Conservation (phyloP, 2,329 filamentous ascomycete species). For the Calonectria honghensis region DNA sequence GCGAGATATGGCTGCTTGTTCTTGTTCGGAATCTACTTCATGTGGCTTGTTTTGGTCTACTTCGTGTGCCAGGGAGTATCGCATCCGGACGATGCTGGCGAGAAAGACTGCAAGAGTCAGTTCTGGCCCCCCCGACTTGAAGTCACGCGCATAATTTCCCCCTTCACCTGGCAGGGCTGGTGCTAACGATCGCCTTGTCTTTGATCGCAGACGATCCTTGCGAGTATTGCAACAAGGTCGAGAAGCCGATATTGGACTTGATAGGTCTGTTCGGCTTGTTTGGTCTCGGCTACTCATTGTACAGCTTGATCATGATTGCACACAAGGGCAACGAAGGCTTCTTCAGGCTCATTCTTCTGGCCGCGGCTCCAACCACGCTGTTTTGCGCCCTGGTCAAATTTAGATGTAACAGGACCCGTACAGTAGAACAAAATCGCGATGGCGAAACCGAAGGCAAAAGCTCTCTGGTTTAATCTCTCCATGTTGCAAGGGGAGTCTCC, state of each 20-base stretch:
- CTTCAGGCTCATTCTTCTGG: slow-evolving; percentile 2
- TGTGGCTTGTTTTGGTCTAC: slow-evolving; percentile 18
- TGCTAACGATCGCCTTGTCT: slow-evolving; percentile 14
- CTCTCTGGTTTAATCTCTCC: background rate
- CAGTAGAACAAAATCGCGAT: background rate
- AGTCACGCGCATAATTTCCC: background rate
- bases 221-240: slow-evolving; percentile 6
- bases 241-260: slow-evolving; percentile 14
- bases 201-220: slow-evolving; percentile 7
- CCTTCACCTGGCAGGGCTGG: slow-evolving; percentile 9
- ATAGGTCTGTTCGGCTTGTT: slow-evolving; percentile 11
- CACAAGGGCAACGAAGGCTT: background rate
- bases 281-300: slow-evolving; percentile 13
- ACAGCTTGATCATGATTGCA: slow-evolving; percentile 4
- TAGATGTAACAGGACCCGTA: background rate
- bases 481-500: background rate
- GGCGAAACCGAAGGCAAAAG: background rate
- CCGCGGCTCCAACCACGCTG: background rate
- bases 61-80: slow-evolving; percentile 7
- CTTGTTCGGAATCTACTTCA: slow-evolving; percentile 21
- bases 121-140: background rate
- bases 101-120: slow-evolving; percentile 9
- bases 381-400: slow-evolving; percentile 10
- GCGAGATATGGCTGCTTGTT: slow-evolving; percentile 14
- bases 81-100: background rate